Percentiles rank a stretch among this genome's conserved stretches.
Conservation (phyloP, 2,329 filamentous ascomycete species). For the Ceratocystis destructans region DNA sequence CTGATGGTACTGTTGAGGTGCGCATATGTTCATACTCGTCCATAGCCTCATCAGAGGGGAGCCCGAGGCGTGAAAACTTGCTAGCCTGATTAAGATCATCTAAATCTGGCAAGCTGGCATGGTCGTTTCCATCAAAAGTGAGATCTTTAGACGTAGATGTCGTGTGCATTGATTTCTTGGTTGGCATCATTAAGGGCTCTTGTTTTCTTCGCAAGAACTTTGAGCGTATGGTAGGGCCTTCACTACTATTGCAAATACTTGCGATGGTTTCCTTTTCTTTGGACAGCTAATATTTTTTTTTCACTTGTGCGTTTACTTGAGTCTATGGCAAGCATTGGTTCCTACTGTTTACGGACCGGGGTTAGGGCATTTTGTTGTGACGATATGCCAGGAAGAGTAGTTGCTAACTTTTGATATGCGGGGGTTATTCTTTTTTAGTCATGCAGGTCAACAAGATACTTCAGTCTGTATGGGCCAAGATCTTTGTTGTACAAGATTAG, state of each 20-base stretch:
- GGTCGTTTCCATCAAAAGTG: not conserved
- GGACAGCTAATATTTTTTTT: not conserved
- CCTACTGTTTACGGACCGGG: not conserved
- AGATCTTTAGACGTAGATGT: not conserved
- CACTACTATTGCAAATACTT: not conserved
- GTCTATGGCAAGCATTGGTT: not conserved
- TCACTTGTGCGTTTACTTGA: not conserved
- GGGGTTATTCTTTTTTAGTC: not conserved
- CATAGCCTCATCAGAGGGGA: constrained; percentile 14
- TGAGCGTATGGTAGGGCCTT: not conserved
- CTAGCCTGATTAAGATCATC: not conserved
- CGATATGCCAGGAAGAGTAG: not conserved
- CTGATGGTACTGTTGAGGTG: constrained; percentile 15
- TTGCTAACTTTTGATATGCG: not conserved
- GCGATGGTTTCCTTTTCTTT: not conserved
- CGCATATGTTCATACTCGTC: constrained; percentile 15
- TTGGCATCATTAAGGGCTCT: not conserved
- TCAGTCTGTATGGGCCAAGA: not conserved
- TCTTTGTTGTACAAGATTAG: not conserved
- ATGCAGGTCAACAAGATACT: not conserved
- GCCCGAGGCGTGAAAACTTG: constrained; percentile 13
- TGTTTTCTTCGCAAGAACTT: not conserved
- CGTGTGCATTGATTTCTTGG: not conserved
- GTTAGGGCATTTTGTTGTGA: not conserved
- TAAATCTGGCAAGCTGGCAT: not conserved